Evolutionary conservation across 768 basidiomycete genomes (phyloP).

Genomic region (Calocybe cyanea): DNA sequence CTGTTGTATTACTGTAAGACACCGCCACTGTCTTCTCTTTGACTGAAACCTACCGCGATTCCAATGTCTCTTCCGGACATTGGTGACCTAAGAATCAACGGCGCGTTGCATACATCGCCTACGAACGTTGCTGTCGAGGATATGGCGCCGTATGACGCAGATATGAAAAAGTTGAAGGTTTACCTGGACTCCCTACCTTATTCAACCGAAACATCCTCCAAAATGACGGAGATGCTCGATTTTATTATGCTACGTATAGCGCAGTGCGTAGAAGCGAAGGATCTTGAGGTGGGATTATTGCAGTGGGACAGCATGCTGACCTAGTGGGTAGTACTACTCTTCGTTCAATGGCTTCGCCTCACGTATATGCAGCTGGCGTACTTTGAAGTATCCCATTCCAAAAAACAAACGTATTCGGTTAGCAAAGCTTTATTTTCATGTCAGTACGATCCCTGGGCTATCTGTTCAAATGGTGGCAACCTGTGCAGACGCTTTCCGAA

Average conservation of each 20-base stretch:
- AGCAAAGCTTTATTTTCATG: constrained; percentile 74
- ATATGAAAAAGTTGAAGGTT: constrained; percentile 55
- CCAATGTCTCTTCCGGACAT: constrained; percentile 45
- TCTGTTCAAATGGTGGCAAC: constrained; percentile 63
- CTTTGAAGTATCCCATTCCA: constrained; percentile 85
- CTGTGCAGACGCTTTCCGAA: constrained; percentile 59
- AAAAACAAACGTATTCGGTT: constrained; percentile 71
- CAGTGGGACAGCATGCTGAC: constrained; percentile 79
- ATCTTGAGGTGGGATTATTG: constrained; percentile 75
- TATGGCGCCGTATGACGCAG: constrained; percentile 35
- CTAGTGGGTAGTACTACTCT: constrained; percentile 45
- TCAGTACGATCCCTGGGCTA: constrained; percentile 76
- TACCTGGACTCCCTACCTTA: constrained; percentile 73
- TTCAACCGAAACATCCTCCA: constrained; percentile 68
- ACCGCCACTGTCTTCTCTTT: no score
- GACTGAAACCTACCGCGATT: not conserved
- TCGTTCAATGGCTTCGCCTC: constrained; percentile 6
- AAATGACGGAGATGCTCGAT: constrained; percentile 74
- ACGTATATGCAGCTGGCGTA: constrained; percentile 55
- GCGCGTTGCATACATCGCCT: constrained; percentile 15
- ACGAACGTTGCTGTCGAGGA: constrained; percentile 27
- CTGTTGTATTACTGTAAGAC: no score
- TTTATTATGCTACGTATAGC: constrained; percentile 63
- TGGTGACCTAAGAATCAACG: constrained; percentile 39
- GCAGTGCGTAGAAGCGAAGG: constrained; percentile 75